Evolutionary conservation across 495 filamentous ascomycete species (phyloP), one percentile per base, ranked within the genome.

Genomic region (Friedmanniomyces endolithicus): DNA sequence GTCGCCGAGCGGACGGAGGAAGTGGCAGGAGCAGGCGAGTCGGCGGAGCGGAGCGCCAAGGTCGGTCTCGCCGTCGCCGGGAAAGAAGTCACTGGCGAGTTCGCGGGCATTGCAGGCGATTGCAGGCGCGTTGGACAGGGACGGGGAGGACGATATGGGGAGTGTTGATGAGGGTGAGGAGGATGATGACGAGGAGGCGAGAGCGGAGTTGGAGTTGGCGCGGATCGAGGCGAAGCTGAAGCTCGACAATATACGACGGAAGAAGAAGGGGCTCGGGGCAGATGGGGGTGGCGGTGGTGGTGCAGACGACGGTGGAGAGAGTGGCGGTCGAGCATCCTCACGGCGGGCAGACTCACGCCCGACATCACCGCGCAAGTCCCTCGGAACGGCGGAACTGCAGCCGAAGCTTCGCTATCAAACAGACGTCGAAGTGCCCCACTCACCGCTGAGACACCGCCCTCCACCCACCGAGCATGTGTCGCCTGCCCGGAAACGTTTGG

Each of bases 141-240:
- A 23, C 2, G 44, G 16, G 16, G 44, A 47, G 3, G 44, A 27
- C 6, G 44, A 23, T 47, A 20, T 14, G 44, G 11, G 19, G 12
- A 17, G 19, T 45, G 41, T 9, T 11, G 69, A 73, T 6, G 71
- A 66, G 12, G 73, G 56, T 11, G 64, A 67, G 34, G 64, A 63
- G 16, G 79, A 83, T 1, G 85, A 87, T 0, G 88, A 97, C 25
- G 92, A 98, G 62, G 92, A 96, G 63, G 90, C 96, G 68, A 89
- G 80, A 1, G 67, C 96, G 29, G 74, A 90, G 57, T 72, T 98
- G 57, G 79, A 90, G 63, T 71, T 98, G 22, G 79, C 86, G 48
- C 87, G 83, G 49, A 90, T 98, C 48, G 80, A 96, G 63, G 87
- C 90, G 4, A 81, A 82, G 57, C 72, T 97, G 45, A 95, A 86